A percentile compares a stretch with the other conserved stretches of the same genome.
Evolutionary conservation across 164 flowering plant species (phyloP).

Genomic region (Nymphaea thermarum): DNA sequence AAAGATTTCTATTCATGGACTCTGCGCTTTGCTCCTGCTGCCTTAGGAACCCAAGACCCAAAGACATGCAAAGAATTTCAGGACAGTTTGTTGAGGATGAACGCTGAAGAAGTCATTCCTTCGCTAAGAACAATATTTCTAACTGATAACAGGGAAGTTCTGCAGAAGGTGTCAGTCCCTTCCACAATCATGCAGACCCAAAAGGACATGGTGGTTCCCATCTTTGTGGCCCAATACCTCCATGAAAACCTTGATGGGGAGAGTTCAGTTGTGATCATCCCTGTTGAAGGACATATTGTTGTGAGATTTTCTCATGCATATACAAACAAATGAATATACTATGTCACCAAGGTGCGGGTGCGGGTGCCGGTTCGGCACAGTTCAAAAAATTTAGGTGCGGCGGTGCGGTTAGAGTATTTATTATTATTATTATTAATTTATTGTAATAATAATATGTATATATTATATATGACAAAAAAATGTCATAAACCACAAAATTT

Average conservation of each 20-base stretch:
- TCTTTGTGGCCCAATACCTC: conserved; percentile 53
- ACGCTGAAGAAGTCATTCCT: conserved; percentile 51
- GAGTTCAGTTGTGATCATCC: conserved; percentile 40
- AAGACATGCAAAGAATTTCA: conserved; percentile 24
- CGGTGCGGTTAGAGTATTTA: too few relatives aligned
- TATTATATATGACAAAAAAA: too few relatives aligned
- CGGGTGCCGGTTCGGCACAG: too few relatives aligned
- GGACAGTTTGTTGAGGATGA: conserved; percentile 36
- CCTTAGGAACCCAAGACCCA: conserved; percentile 36
- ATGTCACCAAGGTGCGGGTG: too few relatives aligned
- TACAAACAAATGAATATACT: too few relatives aligned
- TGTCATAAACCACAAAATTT: too few relatives aligned
- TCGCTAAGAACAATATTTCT: conserved; percentile 51
- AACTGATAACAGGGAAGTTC: conserved; percentile 40
- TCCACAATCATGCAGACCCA: conserved; percentile 60
- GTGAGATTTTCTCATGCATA: too few relatives aligned
- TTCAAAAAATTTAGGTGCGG: too few relatives aligned
- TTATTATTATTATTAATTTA: too few relatives aligned
- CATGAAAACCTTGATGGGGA: conserved; percentile 42
- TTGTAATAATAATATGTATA: too few relatives aligned
- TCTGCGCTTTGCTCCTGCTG: conserved; percentile 36
- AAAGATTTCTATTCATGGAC: conserved; percentile 51
- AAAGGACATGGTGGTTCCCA: conserved; percentile 53
- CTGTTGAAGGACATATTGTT: conserved; percentile 38
- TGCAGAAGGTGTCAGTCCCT: conserved; percentile 47